Base-by-base conservation (phyloP, 73 alveolate species). In the Uronychia binucleata region DNA sequence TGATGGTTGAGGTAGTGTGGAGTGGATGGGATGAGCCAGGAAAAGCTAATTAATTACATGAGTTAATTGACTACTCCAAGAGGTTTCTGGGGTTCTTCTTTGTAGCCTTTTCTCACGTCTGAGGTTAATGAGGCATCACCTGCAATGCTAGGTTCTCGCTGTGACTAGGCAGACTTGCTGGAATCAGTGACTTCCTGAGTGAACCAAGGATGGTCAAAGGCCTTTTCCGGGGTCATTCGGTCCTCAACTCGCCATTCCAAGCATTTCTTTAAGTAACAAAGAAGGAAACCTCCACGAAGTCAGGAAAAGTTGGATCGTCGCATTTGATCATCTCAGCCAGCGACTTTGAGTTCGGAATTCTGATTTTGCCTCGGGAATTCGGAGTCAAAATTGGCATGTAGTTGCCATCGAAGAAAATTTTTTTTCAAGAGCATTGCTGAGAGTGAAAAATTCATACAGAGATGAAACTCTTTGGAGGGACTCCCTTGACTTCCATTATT, bases 401-500 rank as follows among this genome's bases (percentile, higher is more conserved):
- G 30, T 90, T 88, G 76, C 80, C 82, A 57, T 85, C 86, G 59
- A 90, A 90, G 86, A 90, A 90, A 57, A 58, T 90, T 77, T 90
- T 90, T 46, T 84, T 82, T 60, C 96, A 79, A 29, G 88, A 60
- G 59, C 89, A 75, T 5, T 46, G n/a, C n/a, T n/a, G n/a, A n/a
- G n/a, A n/a, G n/a, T n/a, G n/a, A n/a, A n/a, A n/a, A n/a, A n/a
- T n/a, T n/a, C n/a, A n/a, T n/a, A n/a, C 83, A 13, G 78, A 31
- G 0, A 29, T 74, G 26, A 81, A 28, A 0, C 80, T 34, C 35
- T 29, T 27, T 11, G 94, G 95, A 57, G 97, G 97, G 1, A 80
- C 80, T 0, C 97, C 97, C 46, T 85, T 81, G 34, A 92, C 91
- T 57, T 92, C 94, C 92, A 89, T 89, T 31, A 92, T 92, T 83